A percentile compares a stretch with the other conserved stretches of the same genome.
Evolutionary conservation across 148 eudicot species (phyloP).

Genomic region (Arbutus unedo): DNA sequence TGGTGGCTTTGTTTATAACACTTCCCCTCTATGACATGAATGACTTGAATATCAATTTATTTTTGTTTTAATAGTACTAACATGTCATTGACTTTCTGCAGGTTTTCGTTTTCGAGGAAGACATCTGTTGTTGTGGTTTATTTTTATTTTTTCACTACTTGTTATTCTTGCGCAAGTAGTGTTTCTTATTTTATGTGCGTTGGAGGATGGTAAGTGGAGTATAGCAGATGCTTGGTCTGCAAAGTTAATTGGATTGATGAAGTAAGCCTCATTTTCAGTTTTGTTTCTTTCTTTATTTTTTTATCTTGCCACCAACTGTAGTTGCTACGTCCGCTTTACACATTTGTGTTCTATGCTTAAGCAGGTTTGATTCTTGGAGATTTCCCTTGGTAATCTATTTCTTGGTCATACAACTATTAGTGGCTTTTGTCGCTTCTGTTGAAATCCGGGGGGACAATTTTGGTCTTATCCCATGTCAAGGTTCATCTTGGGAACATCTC

Average conservation of each 20-base stretch:
- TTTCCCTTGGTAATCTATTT: constrained; percentile 51
- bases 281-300: constrained; percentile 12
- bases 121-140: constrained; percentile 50
- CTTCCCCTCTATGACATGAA: constrained; percentile 3
- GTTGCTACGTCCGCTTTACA: constrained; percentile 11
- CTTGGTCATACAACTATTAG: constrained; percentile 53
- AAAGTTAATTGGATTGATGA: constrained; percentile 72
- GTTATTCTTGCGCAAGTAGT: constrained; percentile 53
- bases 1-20: neutral
- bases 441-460: constrained; percentile 49
- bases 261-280: constrained; percentile 41
- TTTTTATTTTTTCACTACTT: constrained; percentile 62
- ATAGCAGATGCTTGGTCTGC: constrained; percentile 62
- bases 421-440: constrained; percentile 46
- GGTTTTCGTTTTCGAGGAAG: constrained; percentile 56
- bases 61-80: constrained; percentile 11
- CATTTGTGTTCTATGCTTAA: constrained; percentile 24
- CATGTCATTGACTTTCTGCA: constrained; percentile 27
- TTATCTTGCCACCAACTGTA: neutral
- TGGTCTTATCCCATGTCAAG: constrained; percentile 38
- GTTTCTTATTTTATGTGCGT: constrained; percentile 49
- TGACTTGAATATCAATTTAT: neutral
- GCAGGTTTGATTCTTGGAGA: constrained; percentile 65
- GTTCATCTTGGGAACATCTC: constrained; percentile 53
- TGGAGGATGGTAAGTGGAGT: constrained; percentile 50